These are phyloP conservation scores for Boechera divaricarpa DNA, from an alignment of 345 rosid genomes.

Conservation along the genomic window DNA sequence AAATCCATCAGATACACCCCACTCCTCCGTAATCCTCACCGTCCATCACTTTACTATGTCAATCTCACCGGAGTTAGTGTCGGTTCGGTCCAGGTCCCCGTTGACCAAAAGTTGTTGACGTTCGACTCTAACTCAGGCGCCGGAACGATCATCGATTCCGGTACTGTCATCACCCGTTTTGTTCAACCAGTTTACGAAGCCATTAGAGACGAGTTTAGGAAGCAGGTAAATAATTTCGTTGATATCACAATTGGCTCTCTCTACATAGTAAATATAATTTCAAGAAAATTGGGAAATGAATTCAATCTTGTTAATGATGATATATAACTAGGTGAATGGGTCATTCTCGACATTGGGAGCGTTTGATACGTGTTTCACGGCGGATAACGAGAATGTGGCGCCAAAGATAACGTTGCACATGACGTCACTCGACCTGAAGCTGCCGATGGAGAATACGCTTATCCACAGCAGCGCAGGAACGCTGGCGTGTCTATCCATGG, in stretches of 20 bases:
- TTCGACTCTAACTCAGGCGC: slow-evolving; percentile 75
- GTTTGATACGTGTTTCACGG: slow-evolving; percentile 78
- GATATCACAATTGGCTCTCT: neutral
- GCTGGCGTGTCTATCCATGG: slow-evolving; percentile 82
- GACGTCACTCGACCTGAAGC: slow-evolving; percentile 56
- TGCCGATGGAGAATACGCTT: slow-evolving; percentile 86
- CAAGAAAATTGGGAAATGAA: neutral
- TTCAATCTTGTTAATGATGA: slow-evolving; percentile 19
- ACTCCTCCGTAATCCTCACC: slow-evolving; percentile 68
- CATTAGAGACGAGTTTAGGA: slow-evolving; percentile 74
- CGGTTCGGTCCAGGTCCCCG: slow-evolving; percentile 57
- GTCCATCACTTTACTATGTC: slow-evolving; percentile 86
- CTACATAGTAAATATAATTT: neutral
- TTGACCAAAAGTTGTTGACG: slow-evolving; percentile 49
- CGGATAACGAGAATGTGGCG: slow-evolving; percentile 48
- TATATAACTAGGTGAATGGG: slow-evolving; percentile 48
- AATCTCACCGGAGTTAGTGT: slow-evolving; percentile 84
- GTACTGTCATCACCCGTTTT: slow-evolving; percentile 88
- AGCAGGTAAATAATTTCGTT: slow-evolving; percentile 48
- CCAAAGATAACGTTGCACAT: slow-evolving; percentile 69
- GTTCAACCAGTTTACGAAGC: slow-evolving; percentile 62
- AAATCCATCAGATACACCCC: slow-evolving; percentile 65
- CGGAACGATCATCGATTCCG: slow-evolving; percentile 86
- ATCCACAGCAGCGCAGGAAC: slow-evolving; percentile 83
- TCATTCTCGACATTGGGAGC: slow-evolving; percentile 80